phyloP scores from a whole-genome alignment of 345 rosid species.

The Citrus trifoliata region DNA sequence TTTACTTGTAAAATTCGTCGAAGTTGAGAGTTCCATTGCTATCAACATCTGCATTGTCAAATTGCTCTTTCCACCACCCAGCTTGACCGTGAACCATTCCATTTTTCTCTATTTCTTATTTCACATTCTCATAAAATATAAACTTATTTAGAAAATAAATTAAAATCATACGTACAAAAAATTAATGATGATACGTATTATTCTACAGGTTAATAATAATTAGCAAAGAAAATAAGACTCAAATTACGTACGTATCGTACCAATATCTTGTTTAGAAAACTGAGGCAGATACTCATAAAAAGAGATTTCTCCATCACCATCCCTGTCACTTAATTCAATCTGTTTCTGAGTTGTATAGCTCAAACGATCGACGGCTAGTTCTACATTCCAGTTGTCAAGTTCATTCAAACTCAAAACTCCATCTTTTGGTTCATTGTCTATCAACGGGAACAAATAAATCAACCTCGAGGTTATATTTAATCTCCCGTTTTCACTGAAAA shows the following conservation, averaged over 20 bases:
- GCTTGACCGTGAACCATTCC: constrained; percentile 57
- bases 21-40: constrained; percentile 43
- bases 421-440: constrained; percentile 53
- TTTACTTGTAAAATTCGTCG: constrained; percentile 54
- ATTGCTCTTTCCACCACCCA: constrained; percentile 75
- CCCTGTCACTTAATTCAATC: constrained; percentile 39
- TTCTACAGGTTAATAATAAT: too few relatives aligned
- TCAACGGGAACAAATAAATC: constrained; percentile 53
- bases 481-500: constrained; percentile 36
- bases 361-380: constrained; percentile 48
- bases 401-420: constrained; percentile 49
- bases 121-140: neutral
- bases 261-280: constrained; percentile 49
- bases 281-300: constrained; percentile 62
- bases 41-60: constrained; percentile 54
- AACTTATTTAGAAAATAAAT: neutral
- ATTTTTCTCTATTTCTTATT: constrained; percentile 36
- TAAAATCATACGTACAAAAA: too few relatives aligned
- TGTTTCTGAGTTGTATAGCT: constrained; percentile 42
- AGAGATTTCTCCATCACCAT: constrained; percentile 53
- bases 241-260: constrained; percentile 15
- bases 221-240: too few relatives aligned
- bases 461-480: constrained; percentile 60
- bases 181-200: too few relatives aligned
- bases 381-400: constrained; percentile 55